Percentiles rank a stretch among this genome's conserved stretches.
Conservation (phyloP, 2,329 filamentous ascomycete genomes). For the Raffaelea arxii region DNA sequence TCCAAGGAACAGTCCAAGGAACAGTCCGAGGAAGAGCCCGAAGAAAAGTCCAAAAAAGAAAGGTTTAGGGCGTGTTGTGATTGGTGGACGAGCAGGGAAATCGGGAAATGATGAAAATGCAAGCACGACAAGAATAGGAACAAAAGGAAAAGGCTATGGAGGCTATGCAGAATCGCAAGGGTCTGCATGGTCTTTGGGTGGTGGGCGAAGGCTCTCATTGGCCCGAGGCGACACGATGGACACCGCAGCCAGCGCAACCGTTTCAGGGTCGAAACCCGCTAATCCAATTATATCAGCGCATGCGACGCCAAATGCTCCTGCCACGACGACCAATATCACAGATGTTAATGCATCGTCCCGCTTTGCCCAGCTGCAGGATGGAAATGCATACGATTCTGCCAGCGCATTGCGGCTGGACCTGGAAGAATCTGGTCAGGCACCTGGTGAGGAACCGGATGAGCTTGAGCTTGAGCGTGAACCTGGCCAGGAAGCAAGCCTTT, state of each 20-base stretch:
- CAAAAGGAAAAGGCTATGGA: slow-evolving; percentile 5
- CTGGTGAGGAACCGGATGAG: too few relatives aligned
- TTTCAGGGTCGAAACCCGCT: slow-evolving; percentile 36
- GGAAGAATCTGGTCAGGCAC: too few relatives aligned
- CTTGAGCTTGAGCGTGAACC: too few relatives aligned
- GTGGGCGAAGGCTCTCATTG: slow-evolving; percentile 25
- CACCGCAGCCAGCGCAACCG: too few relatives aligned
- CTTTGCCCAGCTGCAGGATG: slow-evolving; percentile 8
- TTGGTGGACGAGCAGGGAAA: slow-evolving; percentile 8
- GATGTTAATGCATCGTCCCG: slow-evolving; percentile 25
- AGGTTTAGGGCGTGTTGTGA: background rate
- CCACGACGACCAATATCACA: slow-evolving; percentile 22
- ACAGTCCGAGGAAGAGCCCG: background rate
- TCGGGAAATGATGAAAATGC: slow-evolving; percentile 6
- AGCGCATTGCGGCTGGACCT: background rate
- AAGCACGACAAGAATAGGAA: background rate
- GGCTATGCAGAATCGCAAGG: slow-evolving; percentile 18
- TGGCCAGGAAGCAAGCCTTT: too few relatives aligned
- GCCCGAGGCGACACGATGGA: slow-evolving; percentile 24
- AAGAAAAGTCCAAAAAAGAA: too few relatives aligned
- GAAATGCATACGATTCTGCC: background rate
- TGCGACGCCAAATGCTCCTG: slow-evolving; percentile 4
- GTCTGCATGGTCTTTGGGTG: slow-evolving; percentile 24
- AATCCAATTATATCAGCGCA: slow-evolving; percentile 10
- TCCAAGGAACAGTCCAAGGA: background rate